Conservation (phyloP, 495 filamentous ascomycete species). For the Talaromyces liani region DNA sequence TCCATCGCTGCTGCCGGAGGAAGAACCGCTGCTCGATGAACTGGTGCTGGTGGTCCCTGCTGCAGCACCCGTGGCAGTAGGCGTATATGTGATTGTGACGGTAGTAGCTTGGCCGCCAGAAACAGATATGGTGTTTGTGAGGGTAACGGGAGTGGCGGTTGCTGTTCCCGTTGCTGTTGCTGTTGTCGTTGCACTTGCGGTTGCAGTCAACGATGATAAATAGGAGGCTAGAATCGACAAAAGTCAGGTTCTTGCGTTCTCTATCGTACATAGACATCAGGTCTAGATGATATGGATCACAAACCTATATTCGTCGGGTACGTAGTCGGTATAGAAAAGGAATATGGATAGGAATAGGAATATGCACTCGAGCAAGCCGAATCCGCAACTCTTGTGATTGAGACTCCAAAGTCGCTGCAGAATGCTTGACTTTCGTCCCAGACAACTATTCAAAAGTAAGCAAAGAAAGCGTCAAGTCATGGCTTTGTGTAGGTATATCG, state of each 20-base stretch:
- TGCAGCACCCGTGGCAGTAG: not conserved
- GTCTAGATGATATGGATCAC: no score
- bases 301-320: not conserved
- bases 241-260: no score
- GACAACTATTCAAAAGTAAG: not conserved
- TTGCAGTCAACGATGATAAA: not conserved
- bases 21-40: not conserved
- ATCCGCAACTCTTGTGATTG: not conserved
- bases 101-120: not conserved
- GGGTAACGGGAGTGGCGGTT: not conserved
- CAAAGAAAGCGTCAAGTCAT: not conserved
- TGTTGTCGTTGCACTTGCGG: not conserved
- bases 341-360: not conserved
- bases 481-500: not conserved
- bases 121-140: conserved; percentile 1
- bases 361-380: not conserved
- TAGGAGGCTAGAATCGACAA: not conserved
- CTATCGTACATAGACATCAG: no score
- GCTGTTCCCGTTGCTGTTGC: not conserved
- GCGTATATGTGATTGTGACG: conserved; percentile 4
- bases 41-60: not conserved
- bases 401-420: not conserved
- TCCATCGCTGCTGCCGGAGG: not conserved
- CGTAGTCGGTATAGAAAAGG: not conserved
- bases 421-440: conserved; percentile 1